phyloP scores from a whole-genome alignment of 2,329 filamentous ascomycete species.

The Tolypocladium nubicola region DNA sequence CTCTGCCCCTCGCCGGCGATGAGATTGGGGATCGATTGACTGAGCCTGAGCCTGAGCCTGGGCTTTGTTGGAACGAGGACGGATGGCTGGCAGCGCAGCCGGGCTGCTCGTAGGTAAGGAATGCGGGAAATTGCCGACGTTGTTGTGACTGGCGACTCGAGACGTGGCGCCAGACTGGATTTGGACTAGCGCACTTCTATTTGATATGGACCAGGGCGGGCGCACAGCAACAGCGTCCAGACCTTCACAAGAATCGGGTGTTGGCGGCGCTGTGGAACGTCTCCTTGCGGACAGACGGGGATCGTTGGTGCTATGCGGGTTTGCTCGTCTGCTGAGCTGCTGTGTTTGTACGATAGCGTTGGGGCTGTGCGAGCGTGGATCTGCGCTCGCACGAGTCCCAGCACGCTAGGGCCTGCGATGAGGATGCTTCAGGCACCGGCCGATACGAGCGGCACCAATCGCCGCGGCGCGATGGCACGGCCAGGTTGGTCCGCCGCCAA shows the following conservation, averaged over 20 bases:
- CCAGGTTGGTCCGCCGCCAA: neutral
- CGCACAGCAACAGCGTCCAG: neutral
- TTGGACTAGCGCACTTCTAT: slow-evolving; percentile 4
- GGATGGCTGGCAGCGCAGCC: slow-evolving; percentile 3
- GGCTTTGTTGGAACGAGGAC: slow-evolving; percentile 2
- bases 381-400: neutral
- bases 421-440: neutral
- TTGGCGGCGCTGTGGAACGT: neutral
- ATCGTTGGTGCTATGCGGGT: neutral
- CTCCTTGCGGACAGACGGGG: neutral
- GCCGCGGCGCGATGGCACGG: neutral
- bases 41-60: slow-evolving; percentile 1
- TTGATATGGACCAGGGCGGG: neutral
- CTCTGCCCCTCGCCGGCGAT: slow-evolving; percentile 3
- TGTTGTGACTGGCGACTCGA: slow-evolving; percentile 17
- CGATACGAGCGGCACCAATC: neutral
- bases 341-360: neutral
- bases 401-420: neutral
- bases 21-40: slow-evolving; percentile 2
- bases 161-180: slow-evolving; percentile 10
- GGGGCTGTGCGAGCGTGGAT: neutral
- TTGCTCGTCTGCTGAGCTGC: neutral
- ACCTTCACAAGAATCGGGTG: neutral
- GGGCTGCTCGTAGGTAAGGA: slow-evolving; percentile 10
- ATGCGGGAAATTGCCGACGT: slow-evolving; percentile 26